phyloP scores from a whole-genome alignment of 352 stramenopile species.

The Phytophthora sojae region DNA sequence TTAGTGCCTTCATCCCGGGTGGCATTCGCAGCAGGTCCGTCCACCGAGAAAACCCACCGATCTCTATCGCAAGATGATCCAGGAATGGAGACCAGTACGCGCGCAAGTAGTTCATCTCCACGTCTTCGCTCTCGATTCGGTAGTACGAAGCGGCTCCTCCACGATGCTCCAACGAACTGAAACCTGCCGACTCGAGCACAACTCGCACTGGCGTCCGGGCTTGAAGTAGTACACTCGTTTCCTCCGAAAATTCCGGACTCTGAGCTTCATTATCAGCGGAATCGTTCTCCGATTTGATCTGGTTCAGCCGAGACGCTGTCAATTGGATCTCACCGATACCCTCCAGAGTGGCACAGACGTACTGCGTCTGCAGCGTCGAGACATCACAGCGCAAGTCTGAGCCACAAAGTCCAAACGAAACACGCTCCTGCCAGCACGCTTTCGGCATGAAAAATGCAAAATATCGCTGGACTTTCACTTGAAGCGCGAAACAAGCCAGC shows the following conservation, averaged over 20 bases:
- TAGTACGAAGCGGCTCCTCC: constrained; percentile 54
- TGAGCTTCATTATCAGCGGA: background rate
- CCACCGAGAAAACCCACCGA: constrained; percentile 75
- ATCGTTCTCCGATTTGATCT: background rate
- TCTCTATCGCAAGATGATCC: constrained; percentile 65
- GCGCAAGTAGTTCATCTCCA: constrained; percentile 73
- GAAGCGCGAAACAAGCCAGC: constrained; percentile 39
- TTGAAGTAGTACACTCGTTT: constrained; percentile 55
- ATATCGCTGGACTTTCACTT: constrained; percentile 58
- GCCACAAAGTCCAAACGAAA: constrained; percentile 56
- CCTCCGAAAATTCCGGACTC: constrained; percentile 26
- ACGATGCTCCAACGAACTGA: constrained; percentile 53
- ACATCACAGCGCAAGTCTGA: constrained; percentile 45
- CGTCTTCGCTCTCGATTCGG: constrained; percentile 41
- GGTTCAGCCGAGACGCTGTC: constrained; percentile 51
- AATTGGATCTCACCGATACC: constrained; percentile 48
- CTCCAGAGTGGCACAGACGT: constrained; percentile 43
- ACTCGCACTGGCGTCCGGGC: constrained; percentile 40
- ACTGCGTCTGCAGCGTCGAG: constrained; percentile 49
- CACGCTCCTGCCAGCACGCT: constrained; percentile 38
- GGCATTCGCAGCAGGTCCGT: constrained; percentile 60
- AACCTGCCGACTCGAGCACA: constrained; percentile 53
- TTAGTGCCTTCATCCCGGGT: constrained; percentile 30
- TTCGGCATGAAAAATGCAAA: constrained; percentile 70
- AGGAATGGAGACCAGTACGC: constrained; percentile 52